Evolutionary conservation across 306 rosid genomes (phyloP).

Genomic region (Vigna nakashimae): DNA sequence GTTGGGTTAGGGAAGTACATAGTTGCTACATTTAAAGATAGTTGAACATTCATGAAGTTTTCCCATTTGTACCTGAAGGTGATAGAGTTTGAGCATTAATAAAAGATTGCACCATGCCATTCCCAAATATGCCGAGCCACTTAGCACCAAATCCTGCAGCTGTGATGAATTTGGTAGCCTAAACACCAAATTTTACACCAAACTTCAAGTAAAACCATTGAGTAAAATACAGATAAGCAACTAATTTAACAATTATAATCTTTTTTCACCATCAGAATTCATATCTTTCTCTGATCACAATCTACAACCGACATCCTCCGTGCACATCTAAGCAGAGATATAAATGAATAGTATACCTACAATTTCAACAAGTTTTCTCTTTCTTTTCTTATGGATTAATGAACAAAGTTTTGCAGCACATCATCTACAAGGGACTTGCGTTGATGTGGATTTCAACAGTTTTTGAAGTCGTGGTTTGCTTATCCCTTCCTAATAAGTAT

Average conservation of each 20-base stretch:
- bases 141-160: conserved; percentile 96
- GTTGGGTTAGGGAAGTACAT: neutral
- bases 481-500: conserved; percentile 15
- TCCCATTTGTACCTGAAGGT: conserved; percentile 64
- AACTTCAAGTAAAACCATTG: conserved; percentile 10
- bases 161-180: conserved; percentile 92
- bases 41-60: conserved; percentile 19
- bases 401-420: conserved; percentile 1
- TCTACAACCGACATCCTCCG: neutral
- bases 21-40: neutral
- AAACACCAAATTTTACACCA: conserved; percentile 51
- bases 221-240: conserved; percentile 32
- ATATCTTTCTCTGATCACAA: conserved; percentile 24
- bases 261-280: conserved; percentile 20
- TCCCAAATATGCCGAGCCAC: conserved; percentile 88
- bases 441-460: neutral
- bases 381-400: neutral
- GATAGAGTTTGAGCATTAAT: conserved; percentile 75
- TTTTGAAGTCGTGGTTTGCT: neutral
- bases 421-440: conserved; percentile 6
- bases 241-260: conserved; percentile 23
- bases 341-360: neutral
- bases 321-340: neutral
- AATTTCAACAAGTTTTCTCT: conserved; percentile 11
- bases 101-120: conserved; percentile 93